A percentile compares a stretch with the other conserved stretches of the same genome.
Evolutionary conservation across 2,329 filamentous ascomycete genomes (phyloP).

Genomic region (Pseudonectria buxi): DNA sequence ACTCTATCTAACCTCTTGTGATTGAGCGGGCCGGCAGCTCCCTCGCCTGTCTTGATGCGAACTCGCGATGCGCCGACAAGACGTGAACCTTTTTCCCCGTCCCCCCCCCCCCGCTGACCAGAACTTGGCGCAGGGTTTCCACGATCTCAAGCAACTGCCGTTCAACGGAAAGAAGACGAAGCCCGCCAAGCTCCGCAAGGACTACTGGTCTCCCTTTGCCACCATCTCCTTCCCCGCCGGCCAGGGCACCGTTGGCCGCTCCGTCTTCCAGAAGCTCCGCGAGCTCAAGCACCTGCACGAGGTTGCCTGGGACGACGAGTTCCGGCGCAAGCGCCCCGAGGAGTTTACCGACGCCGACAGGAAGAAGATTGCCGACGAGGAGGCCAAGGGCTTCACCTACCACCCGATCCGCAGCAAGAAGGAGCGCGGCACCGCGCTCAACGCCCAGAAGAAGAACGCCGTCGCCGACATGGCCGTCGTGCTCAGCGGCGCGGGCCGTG

Average conservation of each 20-base stretch:
- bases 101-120: conserved; percentile 3
- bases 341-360: conserved; percentile 29
- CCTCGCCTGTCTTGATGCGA: no score
- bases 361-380: conserved; percentile 25
- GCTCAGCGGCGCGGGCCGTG: conserved; percentile 43
- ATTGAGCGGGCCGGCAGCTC: no score
- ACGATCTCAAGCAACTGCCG: conserved; percentile 50
- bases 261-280: conserved; percentile 56
- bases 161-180: conserved; percentile 64
- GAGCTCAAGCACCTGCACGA: conserved; percentile 59
- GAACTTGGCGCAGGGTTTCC: conserved; percentile 26
- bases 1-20: background rate
- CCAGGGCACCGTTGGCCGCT: conserved; percentile 47
- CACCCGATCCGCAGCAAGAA: conserved; percentile 29
- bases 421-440: conserved; percentile 46
- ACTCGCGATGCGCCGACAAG: no score
- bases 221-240: conserved; percentile 51
- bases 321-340: conserved; percentile 34
- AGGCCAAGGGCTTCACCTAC: conserved; percentile 26
- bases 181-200: conserved; percentile 56
- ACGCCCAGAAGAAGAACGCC: conserved; percentile 54
- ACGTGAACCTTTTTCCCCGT: background rate
- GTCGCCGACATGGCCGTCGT: conserved; percentile 59
- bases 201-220: conserved; percentile 59
- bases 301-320: conserved; percentile 49